phyloP scores from a whole-genome alignment of 2,329 filamentous ascomycete species.

The Fusarium sp. region DNA sequence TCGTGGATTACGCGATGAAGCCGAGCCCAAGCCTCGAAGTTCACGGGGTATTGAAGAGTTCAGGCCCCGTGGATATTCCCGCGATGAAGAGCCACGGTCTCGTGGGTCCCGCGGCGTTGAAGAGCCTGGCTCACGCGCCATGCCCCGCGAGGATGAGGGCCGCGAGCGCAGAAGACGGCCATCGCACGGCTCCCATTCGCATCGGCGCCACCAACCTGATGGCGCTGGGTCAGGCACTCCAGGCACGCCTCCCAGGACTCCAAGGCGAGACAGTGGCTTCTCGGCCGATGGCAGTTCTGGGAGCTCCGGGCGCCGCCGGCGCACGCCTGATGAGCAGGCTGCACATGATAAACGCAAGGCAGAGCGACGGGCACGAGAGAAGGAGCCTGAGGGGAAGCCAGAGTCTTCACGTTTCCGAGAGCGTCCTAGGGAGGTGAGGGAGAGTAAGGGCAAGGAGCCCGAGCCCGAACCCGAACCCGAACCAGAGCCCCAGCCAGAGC shows the following conservation, averaged over 20 bases:
- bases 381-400: conserved; percentile 41
- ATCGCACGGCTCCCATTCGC: conserved; percentile 50
- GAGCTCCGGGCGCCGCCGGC: conserved; percentile 53
- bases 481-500: conserved; percentile 36
- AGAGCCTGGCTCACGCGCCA: conserved; percentile 23
- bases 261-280: conserved; percentile 64
- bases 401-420: conserved; percentile 35
- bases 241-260: conserved; percentile 56
- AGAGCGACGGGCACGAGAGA: conserved; percentile 47
- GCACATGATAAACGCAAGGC: conserved; percentile 66
- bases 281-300: conserved; percentile 58
- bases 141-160: conserved; percentile 40
- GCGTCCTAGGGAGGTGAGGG: conserved; percentile 22
- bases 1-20: conserved; percentile 36
- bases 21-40: conserved; percentile 29
- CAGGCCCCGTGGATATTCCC: conserved; percentile 31
- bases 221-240: conserved; percentile 55
- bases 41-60: conserved; percentile 36
- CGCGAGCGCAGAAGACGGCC: conserved; percentile 38
- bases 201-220: conserved; percentile 58
- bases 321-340: conserved; percentile 66
- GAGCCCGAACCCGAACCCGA: conserved; percentile 47
- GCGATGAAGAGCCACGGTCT: conserved; percentile 41
- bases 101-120: conserved; percentile 32
- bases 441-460: conserved; percentile 52